These are phyloP conservation scores for Phaeoacremonium minimum DNA, from an alignment of 2,329 filamentous ascomycete species.

Conservation along the genomic window DNA sequence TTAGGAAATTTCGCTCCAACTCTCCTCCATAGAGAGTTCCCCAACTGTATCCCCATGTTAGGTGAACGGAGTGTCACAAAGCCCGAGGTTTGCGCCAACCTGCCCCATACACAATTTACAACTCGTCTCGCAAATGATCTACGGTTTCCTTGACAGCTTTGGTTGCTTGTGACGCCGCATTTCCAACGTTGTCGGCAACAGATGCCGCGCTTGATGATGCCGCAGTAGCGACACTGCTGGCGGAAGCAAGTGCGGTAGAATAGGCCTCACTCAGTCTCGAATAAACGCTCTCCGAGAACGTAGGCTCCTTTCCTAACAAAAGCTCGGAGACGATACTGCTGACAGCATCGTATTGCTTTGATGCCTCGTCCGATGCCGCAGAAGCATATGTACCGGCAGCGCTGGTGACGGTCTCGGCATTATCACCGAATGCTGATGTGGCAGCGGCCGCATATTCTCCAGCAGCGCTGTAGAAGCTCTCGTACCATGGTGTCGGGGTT, in stretches of 20 bases:
- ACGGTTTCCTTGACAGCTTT: slow-evolving; percentile 35
- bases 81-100: too few species aligned
- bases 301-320: slow-evolving; percentile 71
- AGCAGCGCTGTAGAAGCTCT: slow-evolving; percentile 32
- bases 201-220: slow-evolving; percentile 20
- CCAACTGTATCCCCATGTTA: too few species aligned
- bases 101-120: too few species aligned
- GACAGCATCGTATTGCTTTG: slow-evolving; percentile 64
- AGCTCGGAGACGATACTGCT: slow-evolving; percentile 73
- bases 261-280: slow-evolving; percentile 68
- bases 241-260: slow-evolving; percentile 57
- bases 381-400: slow-evolving; percentile 53
- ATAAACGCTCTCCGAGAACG: slow-evolving; percentile 78
- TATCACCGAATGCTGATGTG: slow-evolving; percentile 36
- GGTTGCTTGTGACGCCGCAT: slow-evolving; percentile 32
- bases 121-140: slow-evolving; percentile 32
- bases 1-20: too few species aligned
- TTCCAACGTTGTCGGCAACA: slow-evolving; percentile 26
- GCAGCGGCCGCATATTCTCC: slow-evolving; percentile 55
- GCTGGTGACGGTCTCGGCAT: slow-evolving; percentile 28
- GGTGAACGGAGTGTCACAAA: too few species aligned
- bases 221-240: slow-evolving; percentile 35
- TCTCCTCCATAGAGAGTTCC: too few species aligned
- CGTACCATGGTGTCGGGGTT: slow-evolving; percentile 53
- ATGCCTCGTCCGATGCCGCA: slow-evolving; percentile 56